Base-by-base conservation (phyloP, 2,329 filamentous ascomycete species). In the Geosmithia putterillii region DNA sequence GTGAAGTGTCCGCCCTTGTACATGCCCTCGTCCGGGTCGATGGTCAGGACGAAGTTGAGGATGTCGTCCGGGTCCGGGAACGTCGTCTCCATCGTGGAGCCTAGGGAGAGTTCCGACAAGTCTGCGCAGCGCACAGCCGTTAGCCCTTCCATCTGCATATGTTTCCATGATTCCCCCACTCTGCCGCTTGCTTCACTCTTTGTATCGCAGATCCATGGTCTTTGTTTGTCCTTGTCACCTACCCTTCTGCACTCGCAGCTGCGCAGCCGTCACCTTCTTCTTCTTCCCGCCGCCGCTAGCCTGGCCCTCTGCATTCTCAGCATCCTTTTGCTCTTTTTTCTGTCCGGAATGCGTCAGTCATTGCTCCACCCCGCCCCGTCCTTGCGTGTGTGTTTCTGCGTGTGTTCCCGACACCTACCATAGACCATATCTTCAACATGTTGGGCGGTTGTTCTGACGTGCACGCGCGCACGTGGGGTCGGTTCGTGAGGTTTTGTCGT, bases 371-470 rank as follows among this genome's bases (percentile, higher is more conserved):
- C 28, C 19, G n/a, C 37, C 12, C 19, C 8, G 21, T 15, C 34
- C 20, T 19, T n/a, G 10, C n/a, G 12, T 12, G 10, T 20, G 37
- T 17, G 7, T 22, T 6, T n/a, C 17, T 12, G 20, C 25, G 15
- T 22, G 18, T 23, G 15, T 20, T 57, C 74, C 42, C 71, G n/a
- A n/a, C n/a, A n/a, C n/a, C n/a, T n/a, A 94, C 88, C 90, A 96
- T 95, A 57, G 88, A 94, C 92, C 90, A 96, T 73, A 96, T 95
- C 72, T 96, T 96, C 74, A 95, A 76, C 92, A 96, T 96, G 59
- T 71, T 89, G 69, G 44, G 32, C 40, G 39, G 35, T n/a, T 32
- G n/a, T n/a, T n/a, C n/a, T n/a, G n/a, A n/a, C 15, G 28, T 14
- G 41, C 41, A 32, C 41, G 41, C 38, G 43, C 41, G 36, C 37